Evolutionary conservation across 495 filamentous ascomycete genomes (phyloP).

Genomic region (Neurospora sp.): DNA sequence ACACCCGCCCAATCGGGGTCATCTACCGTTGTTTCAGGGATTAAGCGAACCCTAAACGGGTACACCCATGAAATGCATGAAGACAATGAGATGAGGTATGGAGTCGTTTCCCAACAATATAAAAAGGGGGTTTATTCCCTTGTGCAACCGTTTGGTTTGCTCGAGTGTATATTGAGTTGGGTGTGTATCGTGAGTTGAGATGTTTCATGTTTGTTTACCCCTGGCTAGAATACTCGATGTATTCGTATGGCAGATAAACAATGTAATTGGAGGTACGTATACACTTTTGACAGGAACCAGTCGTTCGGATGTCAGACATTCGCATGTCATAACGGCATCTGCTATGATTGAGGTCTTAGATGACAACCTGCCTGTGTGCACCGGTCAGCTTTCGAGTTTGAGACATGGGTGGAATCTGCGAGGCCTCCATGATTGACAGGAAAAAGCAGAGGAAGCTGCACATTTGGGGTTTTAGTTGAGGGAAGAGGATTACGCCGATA

Average conservation of each 20-base stretch:
- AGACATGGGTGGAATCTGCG: not conserved
- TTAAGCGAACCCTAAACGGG: not conserved
- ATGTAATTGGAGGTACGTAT: not conserved
- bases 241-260: not conserved
- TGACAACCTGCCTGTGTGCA: not conserved
- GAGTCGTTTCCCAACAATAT: not conserved
- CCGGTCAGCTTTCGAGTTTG: not conserved
- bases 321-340: not conserved
- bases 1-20: not conserved
- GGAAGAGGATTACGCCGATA: not conserved
- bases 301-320: not conserved
- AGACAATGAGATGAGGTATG: not conserved
- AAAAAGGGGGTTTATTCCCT: not conserved
- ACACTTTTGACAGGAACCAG: not conserved
- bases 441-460: not conserved
- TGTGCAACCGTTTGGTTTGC: not conserved
- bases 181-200: not conserved
- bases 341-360: not conserved
- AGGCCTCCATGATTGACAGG: not conserved
- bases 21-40: not conserved
- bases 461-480: no score
- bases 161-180: not conserved
- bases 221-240: not conserved
- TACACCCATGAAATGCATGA: not conserved
- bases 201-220: not conserved